Conservation (phyloP, 2,329 filamentous ascomycete genomes). For the Aspergillus sclerotialis region DNA sequence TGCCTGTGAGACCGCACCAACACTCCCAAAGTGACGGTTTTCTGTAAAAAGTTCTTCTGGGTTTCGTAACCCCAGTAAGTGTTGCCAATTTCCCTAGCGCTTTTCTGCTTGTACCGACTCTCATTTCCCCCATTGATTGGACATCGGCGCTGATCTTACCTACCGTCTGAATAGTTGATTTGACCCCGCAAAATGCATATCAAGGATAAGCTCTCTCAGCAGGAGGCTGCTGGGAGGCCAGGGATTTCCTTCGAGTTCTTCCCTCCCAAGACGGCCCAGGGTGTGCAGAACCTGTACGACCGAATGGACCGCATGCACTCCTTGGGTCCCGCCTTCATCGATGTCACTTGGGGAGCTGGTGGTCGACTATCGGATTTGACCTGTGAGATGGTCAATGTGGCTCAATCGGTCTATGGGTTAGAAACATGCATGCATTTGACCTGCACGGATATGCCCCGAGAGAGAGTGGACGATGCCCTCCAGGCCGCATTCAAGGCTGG, state of each 20-base stretch:
- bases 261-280: constrained; percentile 80
- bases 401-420: constrained; percentile 88
- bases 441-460: constrained; percentile 93
- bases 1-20: not conserved
- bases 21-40: not conserved
- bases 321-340: constrained; percentile 89
- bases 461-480: constrained; percentile 84
- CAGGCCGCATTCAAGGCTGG: constrained; percentile 85
- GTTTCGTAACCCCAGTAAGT: not conserved
- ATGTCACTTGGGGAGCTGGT: constrained; percentile 97
- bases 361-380: constrained; percentile 86
- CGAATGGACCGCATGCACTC: constrained; percentile 99
- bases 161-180: not conserved
- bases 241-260: constrained; percentile 99
- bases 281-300: constrained; percentile 98
- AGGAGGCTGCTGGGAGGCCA: constrained; percentile 69
- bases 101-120: not conserved
- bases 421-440: constrained; percentile 99
- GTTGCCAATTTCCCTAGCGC: not conserved
- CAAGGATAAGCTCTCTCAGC: constrained; percentile 78
- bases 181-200: constrained; percentile 71
- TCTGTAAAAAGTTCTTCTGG: not conserved
- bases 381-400: constrained; percentile 94
- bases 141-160: not conserved
- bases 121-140: not conserved